Conservation (phyloP, 768 basidiomycete genomes). For the Termitomyces sp. region DNA sequence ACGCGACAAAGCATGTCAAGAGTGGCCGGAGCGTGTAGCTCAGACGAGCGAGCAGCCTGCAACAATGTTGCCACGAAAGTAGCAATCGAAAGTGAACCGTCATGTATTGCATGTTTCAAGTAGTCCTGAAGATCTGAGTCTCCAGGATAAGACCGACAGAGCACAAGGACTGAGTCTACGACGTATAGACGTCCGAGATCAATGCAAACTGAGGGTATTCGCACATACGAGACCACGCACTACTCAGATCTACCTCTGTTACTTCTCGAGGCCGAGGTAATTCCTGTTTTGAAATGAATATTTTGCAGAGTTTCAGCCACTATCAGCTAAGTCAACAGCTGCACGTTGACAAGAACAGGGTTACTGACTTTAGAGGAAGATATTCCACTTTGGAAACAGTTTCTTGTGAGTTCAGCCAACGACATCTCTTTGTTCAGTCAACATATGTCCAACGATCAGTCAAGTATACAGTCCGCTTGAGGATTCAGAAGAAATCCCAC, state of each 20-base stretch:
- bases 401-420: constrained; percentile 64
- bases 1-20: constrained; percentile 68
- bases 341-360: background rate
- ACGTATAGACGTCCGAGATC: background rate
- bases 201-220: background rate
- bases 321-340: constrained; percentile 19
- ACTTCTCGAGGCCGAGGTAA: constrained; percentile 34
- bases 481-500: no score
- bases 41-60: constrained; percentile 60
- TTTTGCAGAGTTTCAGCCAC: constrained; percentile 68
- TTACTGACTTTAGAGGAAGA: constrained; percentile 56
- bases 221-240: constrained; percentile 34
- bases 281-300: constrained; percentile 52
- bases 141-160: constrained; percentile 69
- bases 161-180: constrained; percentile 64
- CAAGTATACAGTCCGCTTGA: background rate
- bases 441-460: background rate
- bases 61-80: constrained; percentile 66
- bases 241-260: constrained; percentile 57
- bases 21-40: constrained; percentile 61
- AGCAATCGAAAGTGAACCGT: constrained; percentile 52
- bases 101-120: constrained; percentile 54
- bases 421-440: constrained; percentile 43
- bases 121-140: constrained; percentile 67
- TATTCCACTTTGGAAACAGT: constrained; percentile 70